These are phyloP conservation scores for Hypoxylon trugodes DNA, from an alignment of 495 filamentous ascomycete genomes.

Conservation along the genomic window DNA sequence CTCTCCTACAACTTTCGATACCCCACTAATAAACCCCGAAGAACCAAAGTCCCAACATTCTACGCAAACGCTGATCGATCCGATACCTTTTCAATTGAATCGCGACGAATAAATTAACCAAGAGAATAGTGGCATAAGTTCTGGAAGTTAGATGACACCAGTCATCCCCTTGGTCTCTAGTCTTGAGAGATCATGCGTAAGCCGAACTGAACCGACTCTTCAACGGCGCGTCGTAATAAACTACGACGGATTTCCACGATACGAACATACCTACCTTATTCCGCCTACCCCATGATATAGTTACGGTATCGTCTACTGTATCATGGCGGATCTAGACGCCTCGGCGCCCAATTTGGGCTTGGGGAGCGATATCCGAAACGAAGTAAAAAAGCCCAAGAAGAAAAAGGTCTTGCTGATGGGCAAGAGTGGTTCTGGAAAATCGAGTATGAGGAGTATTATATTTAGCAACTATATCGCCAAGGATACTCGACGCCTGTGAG, in stretches of 20 bases:
- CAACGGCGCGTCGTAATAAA: slow-evolving; percentile 35
- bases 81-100: slow-evolving; percentile 6
- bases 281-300: too few species aligned
- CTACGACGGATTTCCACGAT: slow-evolving; percentile 11
- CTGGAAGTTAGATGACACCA: neutral
- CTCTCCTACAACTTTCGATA: too few species aligned
- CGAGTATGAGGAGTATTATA: slow-evolving; percentile 97
- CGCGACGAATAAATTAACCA: slow-evolving; percentile 1
- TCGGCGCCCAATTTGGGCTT: slow-evolving; percentile 33
- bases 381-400: slow-evolving; percentile 67
- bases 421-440: slow-evolving; percentile 98
- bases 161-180: neutral
- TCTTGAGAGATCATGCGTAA: slow-evolving; percentile 23
- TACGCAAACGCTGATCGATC: neutral
- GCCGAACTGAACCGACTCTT: slow-evolving; percentile 21
- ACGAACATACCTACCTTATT: too few species aligned
- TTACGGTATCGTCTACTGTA: too few species aligned
- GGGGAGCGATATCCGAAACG: slow-evolving; percentile 42
- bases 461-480: slow-evolving; percentile 98
- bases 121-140: neutral
- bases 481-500: slow-evolving; percentile 83
- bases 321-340: slow-evolving; percentile 39
- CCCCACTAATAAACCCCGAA: neutral
- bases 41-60: neutral
- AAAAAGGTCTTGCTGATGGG: slow-evolving; percentile 75